These are phyloP conservation scores for Paspalum vaginatum DNA, from an alignment of 176 grass and related monocot genomes.

Conservation along the genomic window DNA sequence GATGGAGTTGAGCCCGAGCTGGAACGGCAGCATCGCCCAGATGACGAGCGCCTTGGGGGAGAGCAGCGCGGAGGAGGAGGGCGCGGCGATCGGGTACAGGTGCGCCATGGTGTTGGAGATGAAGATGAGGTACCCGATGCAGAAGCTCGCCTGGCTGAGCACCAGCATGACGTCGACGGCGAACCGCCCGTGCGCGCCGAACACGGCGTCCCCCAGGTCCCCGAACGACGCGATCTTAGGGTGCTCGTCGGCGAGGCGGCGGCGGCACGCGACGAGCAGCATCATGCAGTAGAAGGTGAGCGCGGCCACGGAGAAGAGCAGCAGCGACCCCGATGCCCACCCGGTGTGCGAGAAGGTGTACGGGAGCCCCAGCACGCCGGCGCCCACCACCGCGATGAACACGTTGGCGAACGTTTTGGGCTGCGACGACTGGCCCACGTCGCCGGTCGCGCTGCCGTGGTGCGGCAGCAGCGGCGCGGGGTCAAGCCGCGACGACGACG, in stretches of 20 bases:
- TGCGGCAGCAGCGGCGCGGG: slow-evolving; percentile 61
- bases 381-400: slow-evolving; percentile 97
- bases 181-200: slow-evolving; percentile 59
- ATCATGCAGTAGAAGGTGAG: slow-evolving; percentile 99
- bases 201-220: slow-evolving; percentile 72
- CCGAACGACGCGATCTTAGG: slow-evolving; percentile 80
- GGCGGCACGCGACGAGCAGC: slow-evolving; percentile 84
- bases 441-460: slow-evolving; percentile 16
- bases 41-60: slow-evolving; percentile 78
- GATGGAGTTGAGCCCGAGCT: slow-evolving; percentile 96
- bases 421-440: slow-evolving; percentile 66
- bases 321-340: slow-evolving; percentile 68
- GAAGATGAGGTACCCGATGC: slow-evolving; percentile 90
- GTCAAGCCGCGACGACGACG: slow-evolving; percentile 58
- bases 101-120: slow-evolving; percentile 81
- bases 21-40: slow-evolving; percentile 87
- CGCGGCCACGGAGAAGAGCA: slow-evolving; percentile 64
- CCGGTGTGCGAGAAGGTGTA: slow-evolving; percentile 95
- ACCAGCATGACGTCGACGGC: slow-evolving; percentile 87
- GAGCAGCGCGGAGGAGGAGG: slow-evolving; percentile 47
- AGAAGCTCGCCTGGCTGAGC: slow-evolving; percentile 88
- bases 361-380: slow-evolving; percentile 89
- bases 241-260: slow-evolving; percentile 57
- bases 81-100: slow-evolving; percentile 56
- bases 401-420: slow-evolving; percentile 98